These are phyloP conservation scores for Babesia microti DNA, from an alignment of 169 alveolate species.

Conservation along the genomic window DNA sequence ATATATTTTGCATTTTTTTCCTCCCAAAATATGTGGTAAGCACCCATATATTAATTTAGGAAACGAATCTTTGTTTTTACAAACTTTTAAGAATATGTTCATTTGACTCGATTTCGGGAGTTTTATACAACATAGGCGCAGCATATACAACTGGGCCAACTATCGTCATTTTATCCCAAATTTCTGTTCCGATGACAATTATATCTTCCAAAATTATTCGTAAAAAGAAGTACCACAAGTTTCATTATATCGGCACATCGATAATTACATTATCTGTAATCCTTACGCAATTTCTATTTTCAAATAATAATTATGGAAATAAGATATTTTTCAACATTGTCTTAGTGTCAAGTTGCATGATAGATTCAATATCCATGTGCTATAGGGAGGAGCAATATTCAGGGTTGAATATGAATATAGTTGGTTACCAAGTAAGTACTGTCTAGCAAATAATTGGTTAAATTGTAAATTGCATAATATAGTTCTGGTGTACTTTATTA, in stretches of 20 bases:
- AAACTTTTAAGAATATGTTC: conserved; percentile 13
- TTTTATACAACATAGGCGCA: conserved; percentile 28
- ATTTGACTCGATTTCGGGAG: conserved; percentile 23
- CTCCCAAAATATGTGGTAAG: conserved; percentile 23
- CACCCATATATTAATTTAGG: too few relatives aligned
- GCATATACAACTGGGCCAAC: conserved; percentile 37
- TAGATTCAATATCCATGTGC: conserved; percentile 40
- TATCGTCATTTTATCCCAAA: conserved; percentile 36
- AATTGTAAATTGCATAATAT: too few relatives aligned
- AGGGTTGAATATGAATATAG: conserved; percentile 24
- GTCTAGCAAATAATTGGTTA: conserved; percentile 8
- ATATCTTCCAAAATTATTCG: conserved; percentile 22
- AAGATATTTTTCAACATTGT: conserved; percentile 18
- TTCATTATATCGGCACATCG: conserved; percentile 27
- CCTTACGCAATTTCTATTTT: conserved; percentile 14
- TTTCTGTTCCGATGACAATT: conserved; percentile 40
- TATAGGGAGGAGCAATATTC: conserved; percentile 31
- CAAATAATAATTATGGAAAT: conserved; percentile 8
- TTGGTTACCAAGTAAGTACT: conserved; percentile 27
- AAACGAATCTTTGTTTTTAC: conserved; percentile 18
- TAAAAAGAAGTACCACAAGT: conserved; percentile 19
- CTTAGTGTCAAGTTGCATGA: conserved; percentile 14
- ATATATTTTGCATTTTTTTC: conserved; percentile 2
- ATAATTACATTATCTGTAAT: conserved; percentile 18
- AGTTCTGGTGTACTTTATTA: too few relatives aligned